These are phyloP conservation scores for Centella asiatica DNA, from an alignment of 129 eudicot genomes.

Conservation along the genomic window DNA sequence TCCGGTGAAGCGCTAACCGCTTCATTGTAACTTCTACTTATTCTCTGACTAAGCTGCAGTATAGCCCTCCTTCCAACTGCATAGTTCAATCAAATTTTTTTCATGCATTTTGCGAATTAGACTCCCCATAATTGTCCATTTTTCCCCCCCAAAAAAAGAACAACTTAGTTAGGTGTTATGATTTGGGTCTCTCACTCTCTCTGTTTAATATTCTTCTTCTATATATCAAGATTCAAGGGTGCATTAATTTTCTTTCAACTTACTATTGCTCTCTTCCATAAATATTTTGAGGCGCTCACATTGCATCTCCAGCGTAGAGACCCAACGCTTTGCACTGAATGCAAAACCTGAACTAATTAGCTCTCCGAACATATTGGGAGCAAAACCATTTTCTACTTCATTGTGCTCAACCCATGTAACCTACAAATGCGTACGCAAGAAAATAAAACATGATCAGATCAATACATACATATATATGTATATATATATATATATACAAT, in stretches of 20 bases:
- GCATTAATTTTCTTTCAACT: no score
- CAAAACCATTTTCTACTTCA: constrained; percentile 6
- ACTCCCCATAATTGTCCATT: no score
- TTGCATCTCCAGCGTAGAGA: constrained; percentile 30
- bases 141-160: no score
- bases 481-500: no score
- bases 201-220: no score
- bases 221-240: no score
- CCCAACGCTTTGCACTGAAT: constrained; percentile 47
- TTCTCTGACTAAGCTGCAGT: constrained; percentile 37
- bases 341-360: constrained; percentile 27
- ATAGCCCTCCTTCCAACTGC: constrained; percentile 18
- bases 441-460: background rate
- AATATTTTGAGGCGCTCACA: constrained; percentile 16
- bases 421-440: constrained; percentile 12
- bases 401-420: constrained; percentile 53
- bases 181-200: no score
- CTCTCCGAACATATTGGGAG: constrained; percentile 20
- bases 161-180: no score
- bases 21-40: constrained; percentile 27
- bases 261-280: constrained; percentile 16
- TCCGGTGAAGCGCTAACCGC: constrained; percentile 22
- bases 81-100: background rate
- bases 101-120: no score
- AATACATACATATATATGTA: no score